Base-by-base conservation (phyloP, 169 alveolate species). In the Neospora caninum region DNA sequence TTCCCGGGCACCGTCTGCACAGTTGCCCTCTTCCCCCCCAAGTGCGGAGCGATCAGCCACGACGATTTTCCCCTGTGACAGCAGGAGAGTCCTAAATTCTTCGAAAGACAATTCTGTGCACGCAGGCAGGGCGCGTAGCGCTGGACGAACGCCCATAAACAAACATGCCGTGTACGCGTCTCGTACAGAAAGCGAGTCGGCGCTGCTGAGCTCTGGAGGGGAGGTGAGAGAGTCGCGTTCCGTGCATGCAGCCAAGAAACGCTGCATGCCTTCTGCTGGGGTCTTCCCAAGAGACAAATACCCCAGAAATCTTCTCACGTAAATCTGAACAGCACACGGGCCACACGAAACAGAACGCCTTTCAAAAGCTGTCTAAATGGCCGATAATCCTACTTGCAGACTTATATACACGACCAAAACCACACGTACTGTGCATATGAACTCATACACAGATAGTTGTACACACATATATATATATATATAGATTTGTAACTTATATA, bases 231-330 rank as follows among this genome's bases (percentile, higher is more conserved):
- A 36, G 4, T 42, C 53, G n/a, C 41, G n/a, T 22, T 82, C 89
- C 9, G 41, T 36, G 38, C 67, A 82, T 22, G 89, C 41, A 49
- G 64, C 89, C 18, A 82, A 36, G 25, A 82, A 42, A 9, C 89
- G 54, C 89, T 43, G n/a, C 69, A 82, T 9, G 18, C 89, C 89
- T 13, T 82, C 89, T 9, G 18, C 89, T 10, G 89, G 69, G 41
- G 43, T 82, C 22, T 13, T 41, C 6, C 89, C 89, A 1, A 82
- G 89, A 13, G 89, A 22, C 31, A 82, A 36, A 49, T 82, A 82
- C 6, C 89, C 89, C 34, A 82, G 58, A 18, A 82, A 36, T 6
- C 41, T 36, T 36, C 89, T 18, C 69, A 42, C 38, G 64, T 82
- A 82, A 29, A 82, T 16, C 89, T 82, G 89, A 38, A 41, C 20